Evolutionary conservation across 192 early-diverging fungal genomes (phyloP).

Genomic region (Gamsiella multidivaricata): DNA sequence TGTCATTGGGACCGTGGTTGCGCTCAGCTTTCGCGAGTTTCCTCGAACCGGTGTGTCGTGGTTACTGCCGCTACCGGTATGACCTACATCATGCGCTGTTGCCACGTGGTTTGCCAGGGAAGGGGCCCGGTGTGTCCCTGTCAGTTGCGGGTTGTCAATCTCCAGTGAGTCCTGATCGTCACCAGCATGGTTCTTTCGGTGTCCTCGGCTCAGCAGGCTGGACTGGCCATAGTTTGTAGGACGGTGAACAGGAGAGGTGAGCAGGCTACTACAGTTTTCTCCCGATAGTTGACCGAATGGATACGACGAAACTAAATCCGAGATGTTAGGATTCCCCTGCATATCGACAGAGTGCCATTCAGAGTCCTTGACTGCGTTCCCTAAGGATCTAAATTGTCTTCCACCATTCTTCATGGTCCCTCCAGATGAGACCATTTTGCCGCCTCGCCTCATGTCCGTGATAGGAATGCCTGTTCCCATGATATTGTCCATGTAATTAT

Average conservation of each 20-base stretch:
- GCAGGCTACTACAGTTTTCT: neutral
- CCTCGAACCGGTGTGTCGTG: neutral
- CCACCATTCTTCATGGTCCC: no score
- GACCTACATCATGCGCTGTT: no score
- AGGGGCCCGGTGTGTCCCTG: no score
- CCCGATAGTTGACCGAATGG: constrained; percentile 38
- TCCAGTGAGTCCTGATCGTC: no score
- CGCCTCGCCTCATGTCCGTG: no score
- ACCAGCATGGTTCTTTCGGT: neutral
- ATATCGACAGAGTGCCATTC: constrained; percentile 19
- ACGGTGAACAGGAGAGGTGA: constrained; percentile 8
- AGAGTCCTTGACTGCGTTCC: no score
- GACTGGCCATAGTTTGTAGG: constrained; percentile 20
- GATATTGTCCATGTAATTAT: constrained; percentile 7
- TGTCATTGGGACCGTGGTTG: neutral
- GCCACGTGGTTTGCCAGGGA: no score
- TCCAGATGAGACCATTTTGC: no score
- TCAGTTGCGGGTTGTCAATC: no score
- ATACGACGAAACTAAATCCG: constrained; percentile 39
- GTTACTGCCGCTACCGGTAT: neutral
- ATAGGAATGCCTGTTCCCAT: no score
- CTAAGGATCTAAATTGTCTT: no score
- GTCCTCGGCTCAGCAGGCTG: constrained; percentile 8
- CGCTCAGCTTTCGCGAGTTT: neutral
- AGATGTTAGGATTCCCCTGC: constrained; percentile 24